Base-by-base conservation (phyloP, 352 stramenopile species). In the Phytophthora hybrid region DNA sequence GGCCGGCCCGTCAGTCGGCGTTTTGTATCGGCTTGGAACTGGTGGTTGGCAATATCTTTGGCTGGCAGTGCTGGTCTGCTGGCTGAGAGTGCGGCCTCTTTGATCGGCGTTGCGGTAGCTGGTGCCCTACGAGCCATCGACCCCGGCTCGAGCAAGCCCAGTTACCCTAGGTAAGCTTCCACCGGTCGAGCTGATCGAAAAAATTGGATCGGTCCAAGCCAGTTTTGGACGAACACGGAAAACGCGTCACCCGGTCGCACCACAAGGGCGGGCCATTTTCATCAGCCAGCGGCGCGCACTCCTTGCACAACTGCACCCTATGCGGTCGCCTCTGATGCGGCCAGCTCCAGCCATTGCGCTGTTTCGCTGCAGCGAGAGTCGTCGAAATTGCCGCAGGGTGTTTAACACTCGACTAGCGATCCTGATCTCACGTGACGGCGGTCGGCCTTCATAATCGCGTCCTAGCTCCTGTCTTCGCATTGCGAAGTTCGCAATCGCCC, bases 171-270 rank as follows among this genome's bases (percentile, higher is more conserved):
- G n/a, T n/a, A n/a, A n/a, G n/a, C 44, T 21, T 5, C 44, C 11
- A 9, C 34, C 54, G 11, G 6, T 41, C 14, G 11, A 44, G 37
- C 13, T 44, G 37, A 44, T 44, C 37, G 29, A 31, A 31, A 31
- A 3, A 7, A 31, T 4, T 31, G 29, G 29, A 55, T 58, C 54
- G 13, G 6, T 41, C 14, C 34, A 23, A 59, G 46, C 29, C 39
- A 26, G 56, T 14, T 65, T 72, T 72, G 57, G 65, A 66, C 56
- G 65, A 72, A 72, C 65, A 72, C 65, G 57, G 34, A 54, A 72
- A 66, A 71, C 57, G 10, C 54, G 63, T 55, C 62, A 41, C 49
- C 57, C 13, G 19, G 52, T 13, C 63, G 26, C 62, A 9, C 49
- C 49, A 31, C 21, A 69, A 55, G 37, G 63, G 29, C 63, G n/a